Conservation (phyloP, 2,329 filamentous ascomycete species). For the Calonectria multiphialidica region DNA sequence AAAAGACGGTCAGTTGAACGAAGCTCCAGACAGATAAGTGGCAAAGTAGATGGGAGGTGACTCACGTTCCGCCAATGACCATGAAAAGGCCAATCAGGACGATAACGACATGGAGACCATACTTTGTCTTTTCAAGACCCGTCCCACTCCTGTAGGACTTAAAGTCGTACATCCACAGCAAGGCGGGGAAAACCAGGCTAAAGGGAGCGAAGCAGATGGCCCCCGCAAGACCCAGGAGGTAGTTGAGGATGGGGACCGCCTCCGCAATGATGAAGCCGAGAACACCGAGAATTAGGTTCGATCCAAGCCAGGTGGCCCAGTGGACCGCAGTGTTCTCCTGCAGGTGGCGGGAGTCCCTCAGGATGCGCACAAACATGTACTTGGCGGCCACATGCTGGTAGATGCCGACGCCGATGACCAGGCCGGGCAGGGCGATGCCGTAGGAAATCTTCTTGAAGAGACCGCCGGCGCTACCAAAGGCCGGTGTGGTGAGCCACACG, state of each 20-base stretch:
- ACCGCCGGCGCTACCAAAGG: slow-evolving; percentile 43
- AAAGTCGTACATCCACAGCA: slow-evolving; percentile 43
- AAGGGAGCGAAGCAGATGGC: slow-evolving; percentile 47
- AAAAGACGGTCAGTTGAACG: neutral
- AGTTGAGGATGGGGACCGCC: slow-evolving; percentile 46
- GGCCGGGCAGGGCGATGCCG: slow-evolving; percentile 46
- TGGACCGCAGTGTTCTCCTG: slow-evolving; percentile 39
- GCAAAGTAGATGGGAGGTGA: slow-evolving; percentile 4
- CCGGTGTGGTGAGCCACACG: slow-evolving; percentile 44
- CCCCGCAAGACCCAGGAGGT: slow-evolving; percentile 47
- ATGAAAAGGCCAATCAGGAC: slow-evolving; percentile 40
- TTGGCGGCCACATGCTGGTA: slow-evolving; percentile 52
- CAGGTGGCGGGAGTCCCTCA: slow-evolving; percentile 44
- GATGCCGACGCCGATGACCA: slow-evolving; percentile 46
- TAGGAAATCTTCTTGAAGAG: slow-evolving; percentile 49
- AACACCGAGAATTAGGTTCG: slow-evolving; percentile 26
- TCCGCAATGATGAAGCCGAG: slow-evolving; percentile 39
- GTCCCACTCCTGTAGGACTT: slow-evolving; percentile 32
- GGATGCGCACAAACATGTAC: slow-evolving; percentile 44
- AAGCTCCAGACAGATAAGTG: neutral
- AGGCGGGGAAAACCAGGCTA: slow-evolving; percentile 43
- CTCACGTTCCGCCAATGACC: slow-evolving; percentile 44
- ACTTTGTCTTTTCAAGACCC: slow-evolving; percentile 28
- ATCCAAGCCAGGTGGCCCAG: slow-evolving; percentile 43
- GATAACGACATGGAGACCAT: slow-evolving; percentile 40